phyloP scores from a whole-genome alignment of 306 rosid species.

The Prunus dulcis region DNA sequence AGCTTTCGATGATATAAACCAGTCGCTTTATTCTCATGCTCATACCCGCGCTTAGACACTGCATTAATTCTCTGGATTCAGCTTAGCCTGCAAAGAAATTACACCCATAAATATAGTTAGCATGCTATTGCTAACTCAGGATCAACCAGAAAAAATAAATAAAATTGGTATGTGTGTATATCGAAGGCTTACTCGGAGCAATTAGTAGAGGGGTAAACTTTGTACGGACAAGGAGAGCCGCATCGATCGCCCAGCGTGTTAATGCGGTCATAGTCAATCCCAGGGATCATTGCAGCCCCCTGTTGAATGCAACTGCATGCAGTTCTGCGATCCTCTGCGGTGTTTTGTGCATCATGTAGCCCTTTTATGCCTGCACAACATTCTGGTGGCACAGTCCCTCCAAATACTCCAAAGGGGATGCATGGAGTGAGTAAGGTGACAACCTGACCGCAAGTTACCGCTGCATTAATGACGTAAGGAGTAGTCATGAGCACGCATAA shows the following conservation, averaged over 20 bases:
- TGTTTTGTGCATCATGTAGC: constrained; percentile 38
- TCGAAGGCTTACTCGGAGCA: constrained; percentile 40
- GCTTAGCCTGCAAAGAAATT: constrained; percentile 40
- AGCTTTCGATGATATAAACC: neutral
- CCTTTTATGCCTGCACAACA: constrained; percentile 57
- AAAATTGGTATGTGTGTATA: neutral
- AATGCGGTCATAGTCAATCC: constrained; percentile 41
- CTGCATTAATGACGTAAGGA: constrained; percentile 17
- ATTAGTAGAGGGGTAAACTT: constrained; percentile 60
- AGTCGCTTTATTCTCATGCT: neutral
- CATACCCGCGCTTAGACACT: neutral
- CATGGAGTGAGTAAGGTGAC: constrained; percentile 52
- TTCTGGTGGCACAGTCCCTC: constrained; percentile 40
- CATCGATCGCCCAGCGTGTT: constrained; percentile 34
- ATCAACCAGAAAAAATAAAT: neutral
- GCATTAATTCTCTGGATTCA: neutral
- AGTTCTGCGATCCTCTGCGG: constrained; percentile 37
- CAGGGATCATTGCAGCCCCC: constrained; percentile 41
- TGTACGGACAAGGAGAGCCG: constrained; percentile 47
- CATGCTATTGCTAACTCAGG: neutral
- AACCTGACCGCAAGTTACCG: constrained; percentile 46
- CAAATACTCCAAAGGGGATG: constrained; percentile 49
- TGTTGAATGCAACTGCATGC: constrained; percentile 55
- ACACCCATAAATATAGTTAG: neutral
- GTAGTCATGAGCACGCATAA: constrained; percentile 9